Evolutionary conservation across 1,139 yeast species (phyloP).

Genomic region (Hansenula lynferdii): DNA sequence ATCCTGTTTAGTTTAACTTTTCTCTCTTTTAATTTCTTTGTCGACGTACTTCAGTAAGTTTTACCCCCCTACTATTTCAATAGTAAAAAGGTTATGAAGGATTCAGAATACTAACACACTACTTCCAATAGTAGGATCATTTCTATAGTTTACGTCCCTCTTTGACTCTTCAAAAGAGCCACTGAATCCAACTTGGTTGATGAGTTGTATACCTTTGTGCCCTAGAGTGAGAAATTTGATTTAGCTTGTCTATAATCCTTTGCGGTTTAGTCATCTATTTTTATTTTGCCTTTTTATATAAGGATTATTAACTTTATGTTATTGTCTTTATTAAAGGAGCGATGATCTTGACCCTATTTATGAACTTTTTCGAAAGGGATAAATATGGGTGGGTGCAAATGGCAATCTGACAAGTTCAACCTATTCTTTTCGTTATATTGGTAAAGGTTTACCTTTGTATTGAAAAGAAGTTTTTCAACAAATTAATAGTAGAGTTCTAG

Average conservation of each 20-base stretch:
- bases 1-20: conserved; percentile 6
- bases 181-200: conserved; percentile 99
- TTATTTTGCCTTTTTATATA: conserved; percentile 40
- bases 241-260: conserved; percentile 87
- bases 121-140: conserved; percentile 80
- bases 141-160: conserved; percentile 99
- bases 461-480: conserved; percentile 12
- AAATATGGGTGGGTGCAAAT: conserved; percentile 89
- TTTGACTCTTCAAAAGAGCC: conserved; percentile 99
- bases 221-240: conserved; percentile 80
- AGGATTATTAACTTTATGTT: no score
- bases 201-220: conserved; percentile 95
- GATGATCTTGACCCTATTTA: conserved; percentile 97
- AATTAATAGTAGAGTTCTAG: no score
- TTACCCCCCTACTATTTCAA: conserved; percentile 17
- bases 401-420: conserved; percentile 96
- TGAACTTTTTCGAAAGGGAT: conserved; percentile 89
- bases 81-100: conserved; percentile 13
- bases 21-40: conserved; percentile 40
- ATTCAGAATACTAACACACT: conserved; percentile 35
- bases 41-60: conserved; percentile 76
- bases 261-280: conserved; percentile 75
- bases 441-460: conserved; percentile 18
- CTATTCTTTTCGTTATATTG: conserved; percentile 10
- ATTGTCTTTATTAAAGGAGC: conserved; percentile 62